Evolutionary conservation across 164 flowering plant species (phyloP).

Genomic region (Aristolochia californica): DNA sequence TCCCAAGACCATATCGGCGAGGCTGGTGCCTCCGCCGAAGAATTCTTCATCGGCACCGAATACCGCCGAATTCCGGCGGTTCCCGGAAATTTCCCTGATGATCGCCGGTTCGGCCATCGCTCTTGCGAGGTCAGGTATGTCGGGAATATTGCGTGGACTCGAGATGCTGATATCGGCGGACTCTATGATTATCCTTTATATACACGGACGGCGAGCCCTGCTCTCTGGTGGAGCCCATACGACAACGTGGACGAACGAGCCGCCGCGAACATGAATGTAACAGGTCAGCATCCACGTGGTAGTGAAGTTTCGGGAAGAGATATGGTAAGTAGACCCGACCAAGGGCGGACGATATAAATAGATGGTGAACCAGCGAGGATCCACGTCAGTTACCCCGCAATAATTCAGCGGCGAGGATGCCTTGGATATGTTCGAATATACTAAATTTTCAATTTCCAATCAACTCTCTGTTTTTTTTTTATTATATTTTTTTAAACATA

Average conservation of each 20-base stretch:
- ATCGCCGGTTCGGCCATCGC: slow-evolving; percentile 2
- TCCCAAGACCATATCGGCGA: slow-evolving; percentile 37
- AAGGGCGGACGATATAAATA: neutral
- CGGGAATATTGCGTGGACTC: no score
- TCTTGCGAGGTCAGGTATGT: neutral
- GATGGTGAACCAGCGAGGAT: slow-evolving; percentile 35
- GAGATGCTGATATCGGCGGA: neutral
- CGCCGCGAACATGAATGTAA: slow-evolving; percentile 10
- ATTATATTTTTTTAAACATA: no score
- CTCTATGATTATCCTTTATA: neutral
- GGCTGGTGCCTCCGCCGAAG: slow-evolving; percentile 17
- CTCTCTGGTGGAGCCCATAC: neutral
- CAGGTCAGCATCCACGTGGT: slow-evolving; percentile 8
- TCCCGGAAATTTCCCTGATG: slow-evolving; percentile 11
- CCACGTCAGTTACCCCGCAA: slow-evolving; percentile 41
- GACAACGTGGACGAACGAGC: slow-evolving; percentile 9
- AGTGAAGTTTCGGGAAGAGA: no score
- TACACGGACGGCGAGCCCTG: no score
- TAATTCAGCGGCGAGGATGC: slow-evolving; percentile 1
- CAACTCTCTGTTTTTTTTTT: no score
- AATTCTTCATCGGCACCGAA: no score
- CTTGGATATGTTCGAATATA: no score
- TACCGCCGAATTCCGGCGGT: no score
- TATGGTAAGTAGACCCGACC: no score
- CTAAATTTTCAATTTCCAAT: no score